Conservation (phyloP, 1,139 yeast species). For the Taphrina confusa region DNA sequence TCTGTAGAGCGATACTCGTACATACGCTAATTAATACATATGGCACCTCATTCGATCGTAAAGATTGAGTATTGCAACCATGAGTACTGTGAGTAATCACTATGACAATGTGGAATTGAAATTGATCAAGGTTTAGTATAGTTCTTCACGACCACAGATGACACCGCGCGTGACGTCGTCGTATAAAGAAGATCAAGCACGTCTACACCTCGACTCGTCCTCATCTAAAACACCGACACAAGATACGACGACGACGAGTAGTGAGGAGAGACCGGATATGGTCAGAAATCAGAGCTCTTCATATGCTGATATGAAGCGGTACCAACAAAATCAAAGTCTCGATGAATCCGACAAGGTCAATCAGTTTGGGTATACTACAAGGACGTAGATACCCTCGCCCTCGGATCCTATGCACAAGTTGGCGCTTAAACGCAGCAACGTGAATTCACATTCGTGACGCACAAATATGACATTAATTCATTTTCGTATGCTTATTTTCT, state of each 20-base stretch:
- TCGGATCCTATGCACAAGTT: too few relatives aligned
- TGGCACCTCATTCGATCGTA: too few relatives aligned
- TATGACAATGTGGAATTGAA: too few relatives aligned
- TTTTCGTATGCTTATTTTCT: neutral
- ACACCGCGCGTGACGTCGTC: conserved; percentile 1
- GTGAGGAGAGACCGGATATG: conserved; percentile 7
- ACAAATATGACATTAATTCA: too few relatives aligned
- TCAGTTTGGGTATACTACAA: neutral
- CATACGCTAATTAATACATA: too few relatives aligned
- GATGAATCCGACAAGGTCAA: neutral
- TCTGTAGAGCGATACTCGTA: too few relatives aligned
- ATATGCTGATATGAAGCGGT: conserved; percentile 9
- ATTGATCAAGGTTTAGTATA: too few relatives aligned
- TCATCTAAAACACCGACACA: neutral
- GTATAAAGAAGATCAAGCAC: conserved; percentile 6
- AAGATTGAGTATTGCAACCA: too few relatives aligned
- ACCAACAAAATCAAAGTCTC: conserved; percentile 12
- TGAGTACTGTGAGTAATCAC: too few relatives aligned
- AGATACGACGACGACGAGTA: neutral
- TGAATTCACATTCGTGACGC: too few relatives aligned
- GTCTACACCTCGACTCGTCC: neutral
- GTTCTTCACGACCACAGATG: conserved; percentile 8
- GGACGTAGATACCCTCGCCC: too few relatives aligned
- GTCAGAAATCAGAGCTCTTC: conserved; percentile 12
- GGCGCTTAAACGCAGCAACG: too few relatives aligned